phyloP scores from a whole-genome alignment of 2,329 filamentous ascomycete species.

The Coniochaeta prunicola region DNA sequence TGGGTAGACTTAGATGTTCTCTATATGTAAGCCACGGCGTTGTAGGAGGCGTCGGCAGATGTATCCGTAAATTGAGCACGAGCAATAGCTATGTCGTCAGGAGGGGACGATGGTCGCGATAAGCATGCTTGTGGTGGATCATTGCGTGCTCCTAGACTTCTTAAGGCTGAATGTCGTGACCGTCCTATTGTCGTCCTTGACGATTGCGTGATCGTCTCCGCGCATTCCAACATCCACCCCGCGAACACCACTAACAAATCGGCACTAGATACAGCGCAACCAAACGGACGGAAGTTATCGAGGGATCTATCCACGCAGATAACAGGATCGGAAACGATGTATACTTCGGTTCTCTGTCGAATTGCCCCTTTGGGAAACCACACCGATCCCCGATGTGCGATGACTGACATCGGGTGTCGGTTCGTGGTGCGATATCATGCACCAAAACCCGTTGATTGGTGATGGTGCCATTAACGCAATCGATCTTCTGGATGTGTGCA shows the following conservation, averaged over 20 bases:
- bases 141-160: background rate
- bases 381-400: background rate
- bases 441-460: conserved; percentile 7
- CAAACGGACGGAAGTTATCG: background rate
- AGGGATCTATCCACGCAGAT: background rate
- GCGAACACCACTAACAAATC: background rate
- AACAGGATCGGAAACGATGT: background rate
- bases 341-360: background rate
- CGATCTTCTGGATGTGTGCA: conserved; percentile 13
- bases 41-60: too few species aligned
- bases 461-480: conserved; percentile 11
- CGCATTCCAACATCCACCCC: conserved; percentile 17
- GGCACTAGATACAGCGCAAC: background rate
- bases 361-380: background rate
- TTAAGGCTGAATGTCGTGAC: background rate
- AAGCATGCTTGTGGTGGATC: background rate
- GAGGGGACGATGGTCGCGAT: background rate
- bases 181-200: background rate
- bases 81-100: too few species aligned
- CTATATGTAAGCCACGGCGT: too few species aligned
- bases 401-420: background rate
- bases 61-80: too few species aligned
- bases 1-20: too few species aligned
- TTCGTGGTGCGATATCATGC: conserved; percentile 2
- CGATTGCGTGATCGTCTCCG: conserved; percentile 18